A percentile compares a stretch with the other conserved stretches of the same genome.
These are phyloP conservation scores for Colletotrichum tamarilloi DNA, from an alignment of 2,329 filamentous ascomycete species.

Conservation along the genomic window DNA sequence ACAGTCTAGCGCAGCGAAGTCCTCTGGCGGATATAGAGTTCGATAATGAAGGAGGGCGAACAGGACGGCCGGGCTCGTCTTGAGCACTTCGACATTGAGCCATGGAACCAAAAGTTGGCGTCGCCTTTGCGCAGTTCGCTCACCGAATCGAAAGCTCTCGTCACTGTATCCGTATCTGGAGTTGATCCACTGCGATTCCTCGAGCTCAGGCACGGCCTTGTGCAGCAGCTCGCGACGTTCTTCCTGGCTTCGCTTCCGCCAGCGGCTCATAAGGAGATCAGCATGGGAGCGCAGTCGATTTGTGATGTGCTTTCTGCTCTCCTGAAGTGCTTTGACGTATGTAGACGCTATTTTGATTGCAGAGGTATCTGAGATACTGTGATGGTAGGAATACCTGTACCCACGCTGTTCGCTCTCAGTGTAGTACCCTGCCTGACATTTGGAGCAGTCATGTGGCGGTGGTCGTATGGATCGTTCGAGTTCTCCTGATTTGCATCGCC, in stretches of 20 bases:
- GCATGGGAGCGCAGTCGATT: not conserved
- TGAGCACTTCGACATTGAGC: not conserved
- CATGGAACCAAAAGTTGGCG: not conserved
- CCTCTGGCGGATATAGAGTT: not conserved
- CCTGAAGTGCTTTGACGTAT: not conserved
- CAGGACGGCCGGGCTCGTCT: not conserved
- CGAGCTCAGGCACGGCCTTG: not conserved
- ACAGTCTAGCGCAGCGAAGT: not conserved
- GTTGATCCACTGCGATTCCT: not conserved
- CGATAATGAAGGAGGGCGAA: not conserved
- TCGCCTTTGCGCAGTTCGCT: not conserved
- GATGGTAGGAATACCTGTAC: not conserved
- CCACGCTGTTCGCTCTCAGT: not conserved
- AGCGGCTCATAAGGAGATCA: not conserved
- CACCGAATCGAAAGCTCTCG: not conserved
- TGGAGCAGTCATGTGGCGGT: not conserved
- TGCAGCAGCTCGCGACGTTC: not conserved
- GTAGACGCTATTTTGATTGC: not conserved
- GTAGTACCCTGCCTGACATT: not conserved
- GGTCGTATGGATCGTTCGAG: not conserved
- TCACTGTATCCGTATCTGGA: not conserved
- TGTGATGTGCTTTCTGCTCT: not conserved
- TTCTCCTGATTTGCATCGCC: not conserved
- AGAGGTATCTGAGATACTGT: not conserved
- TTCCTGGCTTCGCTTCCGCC: not conserved